Base-by-base conservation (phyloP, 2,329 filamentous ascomycete genomes). In the Reticulascus tulasneorum region DNA sequence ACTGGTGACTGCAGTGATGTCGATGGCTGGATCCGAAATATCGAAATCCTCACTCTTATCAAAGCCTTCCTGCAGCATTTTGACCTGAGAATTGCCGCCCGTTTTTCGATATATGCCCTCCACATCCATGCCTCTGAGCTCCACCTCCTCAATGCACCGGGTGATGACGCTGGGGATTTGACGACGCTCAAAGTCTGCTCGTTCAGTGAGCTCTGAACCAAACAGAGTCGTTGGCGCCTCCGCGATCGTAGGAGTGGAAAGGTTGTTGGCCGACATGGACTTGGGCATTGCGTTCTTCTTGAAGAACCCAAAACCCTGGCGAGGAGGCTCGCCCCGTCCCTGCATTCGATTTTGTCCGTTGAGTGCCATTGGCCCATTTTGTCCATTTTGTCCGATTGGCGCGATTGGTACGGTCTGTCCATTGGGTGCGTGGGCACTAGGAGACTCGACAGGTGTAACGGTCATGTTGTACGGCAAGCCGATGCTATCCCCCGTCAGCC, bases 101-200 rank as follows among this genome's bases (percentile, higher is more conserved):
- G 90, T 95, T 72, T 98, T 98, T 54, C 93, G 82, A 66, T 98
- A 98, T 51, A 98, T 94, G 45, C 93, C 93, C 65, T 97, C 93
- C 49, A 94, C 79, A 52, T 97, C 90, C 87, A 98, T 95, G 63
- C 91, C 93, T 56, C 93, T 82, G 16, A 93, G 68, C 61, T 98
- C 93, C 24, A 98, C 93, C 63, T 98, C 91, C 56, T 95, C 87
- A 48, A 98, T 94, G 62, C 93, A 98, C 30, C 89, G 84, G 30
- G 82, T 91, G 27, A 98, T 86, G 19, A 98, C 86, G 45, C 81
- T 83, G 30, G 93, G 93, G 44, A 98, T 91, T 52, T 91, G 82
- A 35, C 86, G 82, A 46, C 86, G 86, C 62, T 98, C 93, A 53
- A 79, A 89, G 33, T 95, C 89, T 54, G 88, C 84, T 45, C 93